These are phyloP conservation scores for Phytophthora melonis DNA, from an alignment of 352 stramenopile species.

Conservation along the genomic window DNA sequence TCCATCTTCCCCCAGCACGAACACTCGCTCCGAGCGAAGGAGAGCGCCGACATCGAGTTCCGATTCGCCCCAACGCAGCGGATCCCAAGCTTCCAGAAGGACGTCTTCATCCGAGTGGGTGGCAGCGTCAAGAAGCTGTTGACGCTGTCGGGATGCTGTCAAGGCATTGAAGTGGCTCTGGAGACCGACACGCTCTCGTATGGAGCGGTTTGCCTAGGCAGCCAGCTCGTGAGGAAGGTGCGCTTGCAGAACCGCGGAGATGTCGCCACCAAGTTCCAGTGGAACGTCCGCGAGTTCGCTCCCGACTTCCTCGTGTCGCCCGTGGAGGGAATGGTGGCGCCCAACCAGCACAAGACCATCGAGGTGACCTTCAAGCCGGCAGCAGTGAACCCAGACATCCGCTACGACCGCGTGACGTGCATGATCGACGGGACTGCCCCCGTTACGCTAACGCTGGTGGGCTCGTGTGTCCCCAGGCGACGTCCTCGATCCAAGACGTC, in stretches of 20 bases:
- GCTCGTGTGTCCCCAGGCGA: slow-evolving; percentile 88
- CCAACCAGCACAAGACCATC: slow-evolving; percentile 88
- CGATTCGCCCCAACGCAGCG: slow-evolving; percentile 78
- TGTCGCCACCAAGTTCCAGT: slow-evolving; percentile 89
- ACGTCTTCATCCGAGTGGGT: slow-evolving; percentile 69
- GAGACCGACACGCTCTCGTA: slow-evolving; percentile 92
- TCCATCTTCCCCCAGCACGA: slow-evolving; percentile 72
- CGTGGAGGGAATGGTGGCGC: slow-evolving; percentile 80
- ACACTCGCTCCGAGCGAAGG: slow-evolving; percentile 76
- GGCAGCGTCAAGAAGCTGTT: slow-evolving; percentile 82
- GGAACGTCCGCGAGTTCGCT: slow-evolving; percentile 78
- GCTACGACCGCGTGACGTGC: slow-evolving; percentile 84
- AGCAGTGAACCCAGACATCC: slow-evolving; percentile 85
- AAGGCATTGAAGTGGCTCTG: slow-evolving; percentile 92
- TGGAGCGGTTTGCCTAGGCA: slow-evolving; percentile 90
- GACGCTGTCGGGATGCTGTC: slow-evolving; percentile 84
- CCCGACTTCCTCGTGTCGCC: slow-evolving; percentile 88
- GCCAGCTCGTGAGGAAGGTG: slow-evolving; percentile 84
- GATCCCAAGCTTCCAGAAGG: slow-evolving; percentile 67
- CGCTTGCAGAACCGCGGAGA: slow-evolving; percentile 93
- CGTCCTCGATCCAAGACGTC: slow-evolving; percentile 89
- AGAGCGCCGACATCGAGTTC: slow-evolving; percentile 81
- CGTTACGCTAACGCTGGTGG: slow-evolving; percentile 80
- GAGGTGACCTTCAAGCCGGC: slow-evolving; percentile 92
- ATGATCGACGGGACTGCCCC: slow-evolving; percentile 67